These are phyloP conservation scores for Panicum miliaceum DNA, from an alignment of 176 grass and related monocot genomes.

Conservation along the genomic window DNA sequence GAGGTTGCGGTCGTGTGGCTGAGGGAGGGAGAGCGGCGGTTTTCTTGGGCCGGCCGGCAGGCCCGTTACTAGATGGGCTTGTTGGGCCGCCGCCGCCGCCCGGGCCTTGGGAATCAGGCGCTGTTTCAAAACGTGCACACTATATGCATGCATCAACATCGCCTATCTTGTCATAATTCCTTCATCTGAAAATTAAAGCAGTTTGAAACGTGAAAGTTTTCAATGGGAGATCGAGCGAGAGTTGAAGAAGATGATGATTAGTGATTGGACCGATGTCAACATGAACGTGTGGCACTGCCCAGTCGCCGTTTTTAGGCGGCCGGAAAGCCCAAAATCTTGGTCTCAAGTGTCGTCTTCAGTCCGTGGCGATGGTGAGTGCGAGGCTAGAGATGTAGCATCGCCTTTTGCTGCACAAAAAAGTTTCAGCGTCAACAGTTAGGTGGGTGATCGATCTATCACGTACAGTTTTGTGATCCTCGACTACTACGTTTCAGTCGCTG, in stretches of 20 bases:
- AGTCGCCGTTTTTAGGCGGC: background rate
- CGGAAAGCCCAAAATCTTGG: conserved; percentile 20
- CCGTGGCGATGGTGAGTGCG: background rate
- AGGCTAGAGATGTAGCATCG: background rate
- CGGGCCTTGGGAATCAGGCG: too few relatives aligned
- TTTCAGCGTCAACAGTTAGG: conserved; percentile 7
- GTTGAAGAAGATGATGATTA: too few relatives aligned
- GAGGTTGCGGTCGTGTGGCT: too few relatives aligned
- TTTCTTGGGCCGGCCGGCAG: too few relatives aligned
- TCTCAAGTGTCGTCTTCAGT: conserved; percentile 34
- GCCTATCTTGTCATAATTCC: background rate
- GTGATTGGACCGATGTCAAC: background rate
- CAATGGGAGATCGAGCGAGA: background rate
- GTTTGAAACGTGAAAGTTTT: too few relatives aligned
- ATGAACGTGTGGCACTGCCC: background rate
- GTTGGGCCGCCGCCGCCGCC: too few relatives aligned
- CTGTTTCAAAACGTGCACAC: too few relatives aligned
- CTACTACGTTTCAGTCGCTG: background rate
- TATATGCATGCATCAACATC: too few relatives aligned
- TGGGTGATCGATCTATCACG: background rate
- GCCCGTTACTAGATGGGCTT: too few relatives aligned
- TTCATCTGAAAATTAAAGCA: background rate
- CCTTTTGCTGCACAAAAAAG: conserved; percentile 31
- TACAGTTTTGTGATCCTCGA: background rate
- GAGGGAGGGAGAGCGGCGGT: too few relatives aligned